Base-by-base conservation (phyloP, 768 basidiomycete species). In the Suillus americanus region DNA sequence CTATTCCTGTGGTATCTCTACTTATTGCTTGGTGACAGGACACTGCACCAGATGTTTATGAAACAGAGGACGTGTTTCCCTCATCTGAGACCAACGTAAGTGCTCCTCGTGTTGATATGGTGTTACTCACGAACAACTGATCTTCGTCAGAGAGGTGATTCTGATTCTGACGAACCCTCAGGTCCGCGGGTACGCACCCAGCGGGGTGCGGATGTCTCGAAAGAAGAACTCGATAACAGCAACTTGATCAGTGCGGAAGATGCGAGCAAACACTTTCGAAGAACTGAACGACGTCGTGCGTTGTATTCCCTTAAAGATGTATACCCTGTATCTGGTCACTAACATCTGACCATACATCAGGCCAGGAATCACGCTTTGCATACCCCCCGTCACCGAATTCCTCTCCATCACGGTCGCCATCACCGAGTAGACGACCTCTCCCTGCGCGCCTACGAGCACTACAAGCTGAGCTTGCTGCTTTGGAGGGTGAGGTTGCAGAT, bases 31-130 rank as follows among this genome's bases (percentile, higher is more conserved):
- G 63, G 12, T 62, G 38, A 50, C 71, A 97, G 94, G 94, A 95
- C 77, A 92, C 91, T 14, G 94, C 92, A 2, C 94, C 86, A 46
- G 95, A 97, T 75, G 86, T 97, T 51, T 97, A 97, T 72, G 95
- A 97, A 74, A 97, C 95, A 0, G 90, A 92, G 54, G 95, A 97
- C 68, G 81, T 86, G 18, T 83, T 88, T 71, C 88, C 84, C 16
- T 75, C 82, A 18, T 73, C 83, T 35, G 80, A 83, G 57, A 76
- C 78, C 25, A 81, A 82, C 67, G 90, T 89, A 73, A 64, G 85
- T 77, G 20, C 62, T 51, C 14, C 30, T 18, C 37, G 8, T 63
- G 35, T 37, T 63, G 35, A 41, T 59, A 1, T 37, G 51, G 28
- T 7, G 5, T 55, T 33, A 45, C n/a, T 61, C 41, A 33, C 50